These are phyloP conservation scores for Schizosaccharomyces versatilis DNA, from an alignment of 1,139 yeast genomes.

Conservation along the genomic window DNA sequence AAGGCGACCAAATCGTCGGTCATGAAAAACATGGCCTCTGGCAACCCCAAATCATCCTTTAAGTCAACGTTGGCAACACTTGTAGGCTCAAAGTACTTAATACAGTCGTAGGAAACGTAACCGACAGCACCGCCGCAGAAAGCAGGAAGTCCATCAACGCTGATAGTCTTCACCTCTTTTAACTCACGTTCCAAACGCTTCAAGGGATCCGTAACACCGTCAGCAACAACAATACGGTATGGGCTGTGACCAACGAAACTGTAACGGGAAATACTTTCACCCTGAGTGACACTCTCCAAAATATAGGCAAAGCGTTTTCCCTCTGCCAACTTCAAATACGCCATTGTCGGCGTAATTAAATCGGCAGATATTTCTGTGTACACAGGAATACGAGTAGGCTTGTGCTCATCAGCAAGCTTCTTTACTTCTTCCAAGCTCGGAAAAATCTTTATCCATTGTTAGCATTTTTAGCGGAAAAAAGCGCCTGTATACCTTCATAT, in stretches of 20 bases:
- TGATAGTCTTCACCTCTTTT: constrained; percentile 40
- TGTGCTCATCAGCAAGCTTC: constrained; percentile 16
- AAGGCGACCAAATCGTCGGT: constrained; percentile 76
- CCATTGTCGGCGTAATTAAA: constrained; percentile 69
- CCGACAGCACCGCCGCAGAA: constrained; percentile 94
- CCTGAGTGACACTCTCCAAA: constrained; percentile 71
- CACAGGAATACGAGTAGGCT: constrained; percentile 38
- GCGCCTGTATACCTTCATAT: no score
- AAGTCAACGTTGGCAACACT: constrained; percentile 37
- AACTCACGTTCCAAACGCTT: constrained; percentile 51
- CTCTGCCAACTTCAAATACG: constrained; percentile 46
- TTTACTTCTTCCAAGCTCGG: constrained; percentile 36
- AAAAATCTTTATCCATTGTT: constrained; percentile 23
- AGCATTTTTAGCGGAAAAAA: background rate
- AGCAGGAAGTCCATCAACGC: constrained; percentile 53
- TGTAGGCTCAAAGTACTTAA: constrained; percentile 83
- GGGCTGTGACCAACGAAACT: constrained; percentile 81
- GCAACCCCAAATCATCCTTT: constrained; percentile 59
- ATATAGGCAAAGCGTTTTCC: constrained; percentile 48
- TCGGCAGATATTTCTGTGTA: constrained; percentile 54
- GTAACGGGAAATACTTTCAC: constrained; percentile 72
- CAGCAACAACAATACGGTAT: constrained; percentile 52
- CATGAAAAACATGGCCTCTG: constrained; percentile 80
- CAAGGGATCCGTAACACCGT: constrained; percentile 58
- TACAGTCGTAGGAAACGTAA: constrained; percentile 84